phyloP scores from a whole-genome alignment of 1,284 basidiomycete genomes.

The Ceratobasidium sp. region DNA sequence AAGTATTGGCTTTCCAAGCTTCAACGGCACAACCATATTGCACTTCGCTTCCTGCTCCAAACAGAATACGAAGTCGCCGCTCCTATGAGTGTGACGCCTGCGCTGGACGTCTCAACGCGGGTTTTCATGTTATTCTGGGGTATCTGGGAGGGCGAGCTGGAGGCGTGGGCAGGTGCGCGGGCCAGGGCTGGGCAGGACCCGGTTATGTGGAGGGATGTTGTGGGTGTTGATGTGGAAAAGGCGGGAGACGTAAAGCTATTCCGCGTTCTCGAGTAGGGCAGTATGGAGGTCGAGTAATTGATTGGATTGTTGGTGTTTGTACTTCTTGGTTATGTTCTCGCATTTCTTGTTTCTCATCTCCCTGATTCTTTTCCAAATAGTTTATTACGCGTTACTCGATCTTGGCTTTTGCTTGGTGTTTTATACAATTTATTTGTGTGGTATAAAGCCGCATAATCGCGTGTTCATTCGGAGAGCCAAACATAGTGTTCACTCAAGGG shows the following conservation, averaged over 20 bases:
- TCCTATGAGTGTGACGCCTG: slow-evolving; percentile 56
- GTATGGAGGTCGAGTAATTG: slow-evolving; percentile 53
- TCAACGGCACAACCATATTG: slow-evolving; percentile 57
- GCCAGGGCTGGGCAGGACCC: slow-evolving; percentile 47
- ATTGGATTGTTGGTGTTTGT: not conserved
- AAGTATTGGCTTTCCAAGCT: slow-evolving; percentile 59
- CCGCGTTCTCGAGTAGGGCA: slow-evolving; percentile 58
- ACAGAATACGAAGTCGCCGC: slow-evolving; percentile 58
- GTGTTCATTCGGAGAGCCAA: no score
- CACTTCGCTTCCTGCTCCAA: slow-evolving; percentile 62
- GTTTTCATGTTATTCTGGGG: slow-evolving; percentile 63
- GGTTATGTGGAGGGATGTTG: slow-evolving; percentile 49
- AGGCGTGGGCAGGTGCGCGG: slow-evolving; percentile 50
- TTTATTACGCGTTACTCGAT: slow-evolving; percentile 61
- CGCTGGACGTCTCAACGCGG: slow-evolving; percentile 59
- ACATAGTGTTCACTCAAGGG: no score
- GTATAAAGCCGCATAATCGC: no score
- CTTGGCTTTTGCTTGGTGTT: no score
- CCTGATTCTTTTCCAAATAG: slow-evolving; percentile 53
- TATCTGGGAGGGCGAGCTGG: slow-evolving; percentile 51
- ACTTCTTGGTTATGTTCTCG: not conserved
- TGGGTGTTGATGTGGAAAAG: slow-evolving; percentile 51
- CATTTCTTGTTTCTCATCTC: not conserved
- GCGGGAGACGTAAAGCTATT: slow-evolving; percentile 51
- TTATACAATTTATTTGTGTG: no score